phyloP scores from a whole-genome alignment of 129 eudicot genomes.

The Centrapalus pauciflorus region DNA sequence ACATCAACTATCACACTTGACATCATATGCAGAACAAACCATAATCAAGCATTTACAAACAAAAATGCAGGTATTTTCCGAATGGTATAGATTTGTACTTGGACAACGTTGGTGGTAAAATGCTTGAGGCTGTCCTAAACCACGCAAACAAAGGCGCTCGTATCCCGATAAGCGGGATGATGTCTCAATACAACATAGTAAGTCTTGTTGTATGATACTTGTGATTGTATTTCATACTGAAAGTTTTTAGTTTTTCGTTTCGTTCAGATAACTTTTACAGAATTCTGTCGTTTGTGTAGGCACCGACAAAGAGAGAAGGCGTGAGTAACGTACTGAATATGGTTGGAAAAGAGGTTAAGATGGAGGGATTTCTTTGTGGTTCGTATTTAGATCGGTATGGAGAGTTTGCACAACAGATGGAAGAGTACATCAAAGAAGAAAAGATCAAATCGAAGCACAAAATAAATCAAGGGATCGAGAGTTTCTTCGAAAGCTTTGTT shows the following conservation, averaged over 20 bases:
- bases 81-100: conserved; percentile 44
- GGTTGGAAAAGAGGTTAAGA: conserved; percentile 40
- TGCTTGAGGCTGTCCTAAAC: conserved; percentile 45
- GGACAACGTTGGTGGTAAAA: conserved; percentile 43
- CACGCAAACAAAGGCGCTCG: conserved; percentile 37
- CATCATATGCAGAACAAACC: too few relatives aligned
- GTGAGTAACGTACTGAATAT: conserved; percentile 35
- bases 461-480: conserved; percentile 37
- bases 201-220: background rate
- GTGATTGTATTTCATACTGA: background rate
- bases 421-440: conserved; percentile 28
- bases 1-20: too few relatives aligned
- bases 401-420: conserved; percentile 35
- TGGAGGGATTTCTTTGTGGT: conserved; percentile 40
- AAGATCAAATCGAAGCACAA: conserved; percentile 30
- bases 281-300: conserved; percentile 1
- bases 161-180: conserved; percentile 44
- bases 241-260: background rate
- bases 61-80: conserved; percentile 39
- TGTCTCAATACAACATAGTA: conserved; percentile 44
- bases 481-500: conserved; percentile 33
- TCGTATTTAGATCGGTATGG: conserved; percentile 27
- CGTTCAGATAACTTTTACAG: background rate
- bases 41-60: conserved; percentile 3
- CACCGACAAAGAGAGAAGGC: conserved; percentile 39